Conservation (phyloP, 352 stramenopile species). For the Pseudoperonospora humuli region DNA sequence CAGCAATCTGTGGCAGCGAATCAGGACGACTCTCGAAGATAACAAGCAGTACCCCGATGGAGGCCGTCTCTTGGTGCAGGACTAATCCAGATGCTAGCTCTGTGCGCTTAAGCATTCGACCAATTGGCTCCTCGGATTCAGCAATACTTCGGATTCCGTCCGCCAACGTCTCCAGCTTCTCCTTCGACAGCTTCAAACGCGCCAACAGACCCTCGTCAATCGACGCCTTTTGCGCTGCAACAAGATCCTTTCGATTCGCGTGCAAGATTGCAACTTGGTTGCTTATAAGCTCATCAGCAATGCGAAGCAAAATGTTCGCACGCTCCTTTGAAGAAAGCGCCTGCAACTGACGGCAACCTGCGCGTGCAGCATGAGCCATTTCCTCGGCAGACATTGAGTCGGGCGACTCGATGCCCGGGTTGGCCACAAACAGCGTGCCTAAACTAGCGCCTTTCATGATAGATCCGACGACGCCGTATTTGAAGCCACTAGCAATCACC, state of each 20-base stretch:
- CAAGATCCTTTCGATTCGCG: constrained; percentile 91
- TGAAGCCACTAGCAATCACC: constrained; percentile 90
- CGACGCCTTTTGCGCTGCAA: constrained; percentile 57
- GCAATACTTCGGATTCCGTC: constrained; percentile 93
- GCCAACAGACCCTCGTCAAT: constrained; percentile 64
- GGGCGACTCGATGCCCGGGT: constrained; percentile 33
- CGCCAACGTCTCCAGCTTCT: constrained; percentile 92
- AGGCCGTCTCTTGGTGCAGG: constrained; percentile 90
- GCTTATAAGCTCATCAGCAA: constrained; percentile 81
- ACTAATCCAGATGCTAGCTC: constrained; percentile 90
- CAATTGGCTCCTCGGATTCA: constrained; percentile 64
- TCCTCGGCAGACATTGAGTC: constrained; percentile 51
- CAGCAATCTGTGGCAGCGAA: constrained; percentile 93
- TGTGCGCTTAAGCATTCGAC: constrained; percentile 63
- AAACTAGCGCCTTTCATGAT: constrained; percentile 80
- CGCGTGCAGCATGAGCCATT: constrained; percentile 78
- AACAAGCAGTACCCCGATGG: constrained; percentile 96
- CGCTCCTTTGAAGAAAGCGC: constrained; percentile 80
- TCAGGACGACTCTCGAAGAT: constrained; percentile 98
- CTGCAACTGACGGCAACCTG: constrained; percentile 85
- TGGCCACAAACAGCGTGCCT: constrained; percentile 80
- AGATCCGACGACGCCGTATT: constrained; percentile 88
- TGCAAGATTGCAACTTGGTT: constrained; percentile 81
- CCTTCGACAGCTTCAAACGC: constrained; percentile 83
- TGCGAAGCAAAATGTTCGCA: constrained; percentile 80